phyloP scores from a whole-genome alignment of 768 basidiomycete genomes.

The Auriculariales sp. region DNA sequence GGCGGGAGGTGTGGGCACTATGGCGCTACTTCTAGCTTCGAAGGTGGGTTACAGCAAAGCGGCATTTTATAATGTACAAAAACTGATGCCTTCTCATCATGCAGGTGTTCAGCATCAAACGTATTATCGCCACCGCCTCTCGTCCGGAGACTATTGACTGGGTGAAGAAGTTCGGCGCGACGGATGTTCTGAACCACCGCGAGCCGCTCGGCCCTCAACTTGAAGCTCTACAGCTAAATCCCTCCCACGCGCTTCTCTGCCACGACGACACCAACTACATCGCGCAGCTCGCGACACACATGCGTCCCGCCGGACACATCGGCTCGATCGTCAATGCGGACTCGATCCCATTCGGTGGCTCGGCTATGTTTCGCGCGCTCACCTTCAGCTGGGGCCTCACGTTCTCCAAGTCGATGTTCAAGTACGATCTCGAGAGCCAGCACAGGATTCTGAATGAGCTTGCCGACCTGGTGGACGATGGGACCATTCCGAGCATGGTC shows the following conservation, averaged over 20 bases:
- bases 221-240: neutral
- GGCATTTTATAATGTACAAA: no score
- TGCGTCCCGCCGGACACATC: neutral
- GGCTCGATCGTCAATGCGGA: slow-evolving; percentile 1
- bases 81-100: neutral
- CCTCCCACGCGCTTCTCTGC: neutral
- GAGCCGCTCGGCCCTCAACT: neutral
- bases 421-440: neutral
- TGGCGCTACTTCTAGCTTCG: neutral
- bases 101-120: slow-evolving; percentile 1
- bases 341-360: no score
- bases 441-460: neutral
- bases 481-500: neutral
- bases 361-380: neutral
- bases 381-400: slow-evolving; percentile 2
- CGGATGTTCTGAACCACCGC: slow-evolving; percentile 1
- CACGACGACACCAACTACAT: neutral
- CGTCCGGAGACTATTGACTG: neutral
- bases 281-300: neutral
- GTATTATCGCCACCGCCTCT: slow-evolving; percentile 3
- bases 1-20: no score
- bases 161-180: neutral
- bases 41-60: neutral
- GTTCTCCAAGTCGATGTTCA: neutral
- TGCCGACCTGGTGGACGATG: neutral